These are phyloP conservation scores for Nemania abortiva DNA, from an alignment of 2,329 filamentous ascomycete genomes.

Conservation along the genomic window DNA sequence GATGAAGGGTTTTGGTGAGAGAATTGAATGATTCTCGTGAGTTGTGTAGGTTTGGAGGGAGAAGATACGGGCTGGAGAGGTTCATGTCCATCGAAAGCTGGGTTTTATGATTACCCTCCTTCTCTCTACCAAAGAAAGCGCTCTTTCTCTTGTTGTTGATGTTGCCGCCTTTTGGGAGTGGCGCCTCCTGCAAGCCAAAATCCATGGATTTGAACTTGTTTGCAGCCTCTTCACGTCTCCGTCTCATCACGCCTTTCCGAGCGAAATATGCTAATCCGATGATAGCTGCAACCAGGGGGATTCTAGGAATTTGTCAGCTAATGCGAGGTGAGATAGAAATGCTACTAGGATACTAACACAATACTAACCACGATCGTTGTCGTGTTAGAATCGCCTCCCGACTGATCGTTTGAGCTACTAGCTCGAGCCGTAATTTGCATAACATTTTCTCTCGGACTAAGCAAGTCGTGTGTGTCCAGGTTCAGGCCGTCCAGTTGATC, in stretches of 20 bases:
- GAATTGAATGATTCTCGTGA: conserved; percentile 91
- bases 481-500: conserved; percentile 35
- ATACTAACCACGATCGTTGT: conserved; percentile 76
- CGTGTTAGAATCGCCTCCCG: conserved; percentile 61
- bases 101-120: conserved; percentile 59
- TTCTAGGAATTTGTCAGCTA: conserved; percentile 62
- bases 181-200: conserved; percentile 80
- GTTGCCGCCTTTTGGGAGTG: conserved; percentile 49
- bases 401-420: conserved; percentile 69
- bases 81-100: conserved; percentile 80
- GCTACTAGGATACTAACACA: conserved; percentile 67
- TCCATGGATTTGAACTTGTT: conserved; percentile 93
- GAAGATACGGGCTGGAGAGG: conserved; percentile 87
- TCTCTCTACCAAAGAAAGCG: conserved; percentile 67
- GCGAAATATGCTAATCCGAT: conserved; percentile 81
- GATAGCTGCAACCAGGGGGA: conserved; percentile 78
- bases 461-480: conserved; percentile 14
- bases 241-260: conserved; percentile 78
- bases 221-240: conserved; percentile 80
- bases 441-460: conserved; percentile 32
- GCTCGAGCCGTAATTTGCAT: conserved; percentile 40
- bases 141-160: conserved; percentile 58
- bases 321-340: not conserved
- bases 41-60: conserved; percentile 82
- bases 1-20: conserved; percentile 79